Evolutionary conservation across 1,139 yeast species (phyloP).

Genomic region (Candida anutae): DNA sequence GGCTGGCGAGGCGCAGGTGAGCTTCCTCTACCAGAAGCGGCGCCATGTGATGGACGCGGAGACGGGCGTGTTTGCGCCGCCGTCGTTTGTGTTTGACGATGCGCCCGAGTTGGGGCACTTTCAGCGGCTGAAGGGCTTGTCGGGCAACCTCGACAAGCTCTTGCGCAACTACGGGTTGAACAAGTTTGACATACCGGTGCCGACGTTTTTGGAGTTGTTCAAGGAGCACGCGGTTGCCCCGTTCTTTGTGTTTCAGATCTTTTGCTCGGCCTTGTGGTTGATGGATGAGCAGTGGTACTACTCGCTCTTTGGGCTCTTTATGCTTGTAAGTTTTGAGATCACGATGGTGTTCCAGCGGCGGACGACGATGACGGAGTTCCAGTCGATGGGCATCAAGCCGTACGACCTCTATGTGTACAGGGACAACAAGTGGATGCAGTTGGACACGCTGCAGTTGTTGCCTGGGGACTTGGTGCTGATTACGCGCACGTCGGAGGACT

Average conservation of each 20-base stretch:
- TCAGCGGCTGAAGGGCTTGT: constrained; percentile 57
- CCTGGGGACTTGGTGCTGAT: constrained; percentile 93
- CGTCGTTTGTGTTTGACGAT: constrained; percentile 67
- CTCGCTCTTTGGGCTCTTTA: constrained; percentile 82
- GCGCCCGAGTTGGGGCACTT: constrained; percentile 50
- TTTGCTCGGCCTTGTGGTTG: constrained; percentile 93
- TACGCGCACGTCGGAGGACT: constrained; percentile 81
- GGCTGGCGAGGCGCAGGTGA: constrained; percentile 56
- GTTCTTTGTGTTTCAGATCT: constrained; percentile 90
- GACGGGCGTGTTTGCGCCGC: constrained; percentile 62
- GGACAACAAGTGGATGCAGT: constrained; percentile 58
- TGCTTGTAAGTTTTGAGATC: constrained; percentile 89
- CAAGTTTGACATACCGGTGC: constrained; percentile 90
- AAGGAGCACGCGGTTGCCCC: constrained; percentile 99
- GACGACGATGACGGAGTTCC: constrained; percentile 87
- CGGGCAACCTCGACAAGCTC: constrained; percentile 48
- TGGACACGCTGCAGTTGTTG: constrained; percentile 67
- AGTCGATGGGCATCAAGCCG: constrained; percentile 96
- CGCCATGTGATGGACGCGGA: constrained; percentile 66
- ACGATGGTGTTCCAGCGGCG: constrained; percentile 95
- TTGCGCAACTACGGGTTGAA: constrained; percentile 72
- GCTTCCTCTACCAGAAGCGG: constrained; percentile 87
- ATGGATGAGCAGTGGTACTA: constrained; percentile 97
- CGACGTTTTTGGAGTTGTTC: constrained; percentile 82
- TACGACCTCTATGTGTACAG: constrained; percentile 70